phyloP scores from a whole-genome alignment of 176 grass and related monocot genomes.

The Hyparrhenia diplandra region DNA sequence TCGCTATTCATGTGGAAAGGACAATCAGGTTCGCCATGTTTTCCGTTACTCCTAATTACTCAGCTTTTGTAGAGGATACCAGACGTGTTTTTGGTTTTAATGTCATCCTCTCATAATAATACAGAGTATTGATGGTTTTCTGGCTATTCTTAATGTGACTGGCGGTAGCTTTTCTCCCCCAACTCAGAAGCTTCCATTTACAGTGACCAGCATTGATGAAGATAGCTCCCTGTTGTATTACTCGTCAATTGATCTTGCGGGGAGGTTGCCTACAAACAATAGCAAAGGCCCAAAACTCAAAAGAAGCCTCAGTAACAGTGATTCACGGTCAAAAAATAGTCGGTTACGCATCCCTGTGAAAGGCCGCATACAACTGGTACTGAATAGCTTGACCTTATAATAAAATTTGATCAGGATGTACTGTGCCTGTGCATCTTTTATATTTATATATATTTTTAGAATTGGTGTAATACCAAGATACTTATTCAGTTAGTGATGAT shows the following conservation, averaged over 20 bases:
- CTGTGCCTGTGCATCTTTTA: background rate
- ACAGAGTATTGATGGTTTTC: conserved; percentile 96
- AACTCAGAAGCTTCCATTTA: conserved; percentile 88
- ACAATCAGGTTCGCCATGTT: conserved; percentile 54
- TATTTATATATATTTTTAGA: too few relatives aligned
- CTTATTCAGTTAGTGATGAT: background rate
- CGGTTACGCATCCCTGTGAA: conserved; percentile 82
- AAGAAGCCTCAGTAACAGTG: conserved; percentile 52
- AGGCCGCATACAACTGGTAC: conserved; percentile 93
- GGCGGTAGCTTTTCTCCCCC: conserved; percentile 83
- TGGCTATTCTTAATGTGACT: conserved; percentile 80
- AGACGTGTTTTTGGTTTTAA: conserved; percentile 7
- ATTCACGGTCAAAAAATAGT: conserved; percentile 70
- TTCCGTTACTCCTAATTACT: background rate
- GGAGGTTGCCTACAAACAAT: conserved; percentile 52
- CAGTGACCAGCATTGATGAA: conserved; percentile 79
- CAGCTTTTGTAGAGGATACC: conserved; percentile 12
- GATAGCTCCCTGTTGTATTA: conserved; percentile 88
- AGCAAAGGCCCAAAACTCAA: conserved; percentile 55
- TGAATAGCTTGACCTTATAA: conserved; percentile 24
- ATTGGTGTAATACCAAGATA: too few relatives aligned
- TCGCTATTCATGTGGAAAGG: conserved; percentile 77
- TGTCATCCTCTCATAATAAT: conserved; percentile 26
- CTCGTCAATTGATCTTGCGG: conserved; percentile 74
- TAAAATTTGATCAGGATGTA: background rate